Evolutionary conservation across 2,329 filamentous ascomycete genomes (phyloP), one percentile per base, ranked within the genome.

Genomic region (Fusarium chlamydosporum): DNA sequence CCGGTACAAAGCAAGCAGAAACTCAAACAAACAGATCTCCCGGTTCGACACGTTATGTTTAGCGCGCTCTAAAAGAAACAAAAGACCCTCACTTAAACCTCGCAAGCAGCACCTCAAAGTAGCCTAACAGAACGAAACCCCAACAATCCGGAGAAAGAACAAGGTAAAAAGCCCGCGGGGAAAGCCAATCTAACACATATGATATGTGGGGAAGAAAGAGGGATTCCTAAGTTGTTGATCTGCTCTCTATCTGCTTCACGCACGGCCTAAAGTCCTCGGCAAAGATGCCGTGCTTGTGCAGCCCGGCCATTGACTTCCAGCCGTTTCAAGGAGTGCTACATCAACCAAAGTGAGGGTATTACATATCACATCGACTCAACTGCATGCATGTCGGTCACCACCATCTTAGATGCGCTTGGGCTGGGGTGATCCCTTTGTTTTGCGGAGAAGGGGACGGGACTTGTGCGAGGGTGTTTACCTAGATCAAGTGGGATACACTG

Each of bases 221-320:
- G 48, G 20, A 10, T 18, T 16, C 26, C 33, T 12, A 37, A 37
- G 7, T 37, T 6, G 33, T 13, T 29, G 45, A 57, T 57, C 58
- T 48, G n/a, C 43, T 46, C 15, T 31, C 27, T 18, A 45, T n/a
- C n/a, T 45, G n/a, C 27, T 37, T 37, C 34, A 37, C 45, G 34
- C 45, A 65, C 45, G 42, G 42, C 18, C 56, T 13, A 18, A 45
- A 29, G 10, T 3, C 20, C 2, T 5, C 20, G 31, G n/a, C 27
- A 31, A 33, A 62, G 29, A 33, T 37, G 47, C 35, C 31, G 38
- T 41, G 8, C 18, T 16, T 50, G n/a, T 46, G 27, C 48, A 33
- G 29, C 29, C 40, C 58, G 61, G 59, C 11, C 50, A 57, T 63
- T 45, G 61, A 57, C 20, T 45, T 63, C 61, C 61, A 63, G 12